Evolutionary conservation across 768 basidiomycete genomes (phyloP), one percentile per base, ranked within the genome.

Genomic region (Termitomyces sp.): DNA sequence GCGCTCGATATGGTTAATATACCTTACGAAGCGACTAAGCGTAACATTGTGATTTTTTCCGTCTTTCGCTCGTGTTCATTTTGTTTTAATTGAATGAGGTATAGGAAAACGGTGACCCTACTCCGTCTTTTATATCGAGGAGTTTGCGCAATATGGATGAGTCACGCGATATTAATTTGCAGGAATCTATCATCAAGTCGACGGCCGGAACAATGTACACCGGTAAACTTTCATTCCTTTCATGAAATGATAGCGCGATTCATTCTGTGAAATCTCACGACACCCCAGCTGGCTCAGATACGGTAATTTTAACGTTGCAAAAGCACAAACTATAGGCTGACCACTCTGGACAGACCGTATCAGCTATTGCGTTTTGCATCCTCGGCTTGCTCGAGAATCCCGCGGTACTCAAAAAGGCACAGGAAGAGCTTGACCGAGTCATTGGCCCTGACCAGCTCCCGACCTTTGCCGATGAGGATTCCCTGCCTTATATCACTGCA

Each of bases 361-460:
- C 70, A 0, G 58, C 60, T 1, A 48, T 75, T 2, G 30, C 59
- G 1, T 56, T 61, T 1, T 70, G 68, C 55, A 47, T 73, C 18
- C 68, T 72, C n/a, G 67, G 65, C 16, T 64, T 76, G 59, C 56
- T 71, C 20, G 55, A 59, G 12, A 59, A 72, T 47, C 70, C 73
- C 2, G 63, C 67, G 12, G 65, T 64, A 5, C 62, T 72, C 28
- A 53, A 33, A 10, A 66, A 63, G 16, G 73, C 69, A 8, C 74
- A 73, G 30, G 30, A 30, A 30, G 30, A 30, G 30, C 30, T 30
- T 30, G 30, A 30, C 30, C 1, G 6, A 30, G 22, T 73, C 10
- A 54, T 75, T 10, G 70, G 69, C 6, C 43, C 30, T 7, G 59
- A 58, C 33, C 65, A 68, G 14, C 64, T 74, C 3, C 75, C 75